These are phyloP conservation scores for Phytophthora hybrid DNA, from an alignment of 352 stramenopile genomes.

Conservation along the genomic window DNA sequence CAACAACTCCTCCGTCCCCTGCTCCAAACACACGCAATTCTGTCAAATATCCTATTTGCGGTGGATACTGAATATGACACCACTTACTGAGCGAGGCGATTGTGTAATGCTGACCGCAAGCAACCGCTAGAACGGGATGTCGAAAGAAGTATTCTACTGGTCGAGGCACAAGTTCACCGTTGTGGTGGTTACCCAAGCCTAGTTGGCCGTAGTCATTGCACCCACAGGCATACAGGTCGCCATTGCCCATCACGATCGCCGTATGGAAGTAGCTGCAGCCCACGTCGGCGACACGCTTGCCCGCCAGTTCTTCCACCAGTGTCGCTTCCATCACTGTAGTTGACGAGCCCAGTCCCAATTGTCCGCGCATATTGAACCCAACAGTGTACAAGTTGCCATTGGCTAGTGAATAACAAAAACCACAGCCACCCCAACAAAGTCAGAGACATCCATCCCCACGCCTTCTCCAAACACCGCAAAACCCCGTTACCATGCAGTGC, in stretches of 20 bases:
- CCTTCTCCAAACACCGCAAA: neutral
- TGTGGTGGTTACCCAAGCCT: constrained; percentile 67
- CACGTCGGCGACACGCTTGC: constrained; percentile 77
- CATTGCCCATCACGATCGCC: constrained; percentile 77
- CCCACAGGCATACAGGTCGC: constrained; percentile 88
- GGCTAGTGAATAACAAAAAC: constrained; percentile 37
- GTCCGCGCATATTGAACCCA: constrained; percentile 93
- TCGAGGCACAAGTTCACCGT: constrained; percentile 74
- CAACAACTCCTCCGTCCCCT: constrained; percentile 70
- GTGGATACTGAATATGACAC: neutral
- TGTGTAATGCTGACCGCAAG: constrained; percentile 93
- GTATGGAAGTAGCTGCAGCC: constrained; percentile 95
- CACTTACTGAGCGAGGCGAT: constrained; percentile 65
- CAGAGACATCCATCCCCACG: neutral
- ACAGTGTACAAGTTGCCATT: constrained; percentile 89
- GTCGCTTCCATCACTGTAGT: constrained; percentile 64
- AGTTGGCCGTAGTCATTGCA: constrained; percentile 95
- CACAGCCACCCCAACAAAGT: constrained; percentile 2
- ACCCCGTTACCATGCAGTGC: constrained; percentile 68
- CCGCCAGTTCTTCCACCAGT: constrained; percentile 50
- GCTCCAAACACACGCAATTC: constrained; percentile 17
- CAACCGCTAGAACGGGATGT: constrained; percentile 69
- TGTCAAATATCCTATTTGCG: constrained; percentile 3
- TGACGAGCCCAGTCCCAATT: constrained; percentile 88
- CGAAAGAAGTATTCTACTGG: constrained; percentile 61